Conservation (phyloP, 2,329 filamentous ascomycete species). For the Dothiorella sarmentorum region DNA sequence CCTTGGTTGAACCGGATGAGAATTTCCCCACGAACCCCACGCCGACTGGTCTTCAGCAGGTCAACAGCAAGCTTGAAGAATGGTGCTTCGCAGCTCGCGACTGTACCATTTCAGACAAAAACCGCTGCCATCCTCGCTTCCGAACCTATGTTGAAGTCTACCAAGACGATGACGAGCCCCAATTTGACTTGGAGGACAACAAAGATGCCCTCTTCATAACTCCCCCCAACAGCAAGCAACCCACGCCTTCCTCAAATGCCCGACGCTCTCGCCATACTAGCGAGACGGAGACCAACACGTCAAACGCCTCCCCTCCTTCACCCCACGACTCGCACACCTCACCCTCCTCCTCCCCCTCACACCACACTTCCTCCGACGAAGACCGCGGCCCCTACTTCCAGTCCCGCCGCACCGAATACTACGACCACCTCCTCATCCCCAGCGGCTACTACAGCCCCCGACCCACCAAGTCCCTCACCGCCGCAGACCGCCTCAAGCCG, state of each 20-base stretch:
- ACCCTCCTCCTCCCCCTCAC: background rate
- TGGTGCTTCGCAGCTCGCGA: constrained; percentile 25
- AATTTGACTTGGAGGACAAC: constrained; percentile 11
- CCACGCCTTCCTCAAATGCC: constrained; percentile 26
- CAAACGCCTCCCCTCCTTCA: background rate
- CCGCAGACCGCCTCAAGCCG: background rate
- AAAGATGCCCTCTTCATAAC: constrained; percentile 20
- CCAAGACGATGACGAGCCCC: constrained; percentile 18
- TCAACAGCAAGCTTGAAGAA: constrained; percentile 31
- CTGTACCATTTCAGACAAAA: background rate
- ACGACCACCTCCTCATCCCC: background rate
- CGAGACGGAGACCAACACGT: background rate
- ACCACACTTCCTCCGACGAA: too few species aligned
- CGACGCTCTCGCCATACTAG: constrained; percentile 26
- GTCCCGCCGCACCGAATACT: background rate
- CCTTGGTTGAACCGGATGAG: constrained; percentile 18
- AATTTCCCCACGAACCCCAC: constrained; percentile 24
- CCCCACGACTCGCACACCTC: background rate
- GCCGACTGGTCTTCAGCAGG: constrained; percentile 27
- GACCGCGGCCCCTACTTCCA: background rate
- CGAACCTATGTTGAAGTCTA: constrained; percentile 21
- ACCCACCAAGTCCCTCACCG: background rate
- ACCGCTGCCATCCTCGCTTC: constrained; percentile 19
- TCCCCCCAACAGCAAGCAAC: constrained; percentile 32
- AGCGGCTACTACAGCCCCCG: constrained; percentile 10